Conservation (phyloP, 768 basidiomycete species). For the Pulveroboletus ravenelii region DNA sequence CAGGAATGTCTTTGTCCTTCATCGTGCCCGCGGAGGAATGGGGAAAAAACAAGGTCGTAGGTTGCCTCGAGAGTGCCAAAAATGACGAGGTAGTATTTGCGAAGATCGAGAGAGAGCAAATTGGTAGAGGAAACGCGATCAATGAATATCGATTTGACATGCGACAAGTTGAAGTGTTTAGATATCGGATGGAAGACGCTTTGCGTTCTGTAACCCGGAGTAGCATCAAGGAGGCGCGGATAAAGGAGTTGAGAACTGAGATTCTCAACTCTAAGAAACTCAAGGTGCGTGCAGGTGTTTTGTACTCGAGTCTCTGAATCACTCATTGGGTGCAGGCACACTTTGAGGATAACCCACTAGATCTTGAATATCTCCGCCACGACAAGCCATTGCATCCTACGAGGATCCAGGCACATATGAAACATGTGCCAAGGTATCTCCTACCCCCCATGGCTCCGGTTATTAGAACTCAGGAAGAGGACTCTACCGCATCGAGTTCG, state of each 20-base stretch:
- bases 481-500: constrained; percentile 7
- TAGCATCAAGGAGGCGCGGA: constrained; percentile 82
- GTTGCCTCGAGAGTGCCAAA: constrained; percentile 61
- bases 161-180: constrained; percentile 94
- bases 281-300: constrained; percentile 53
- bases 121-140: constrained; percentile 47
- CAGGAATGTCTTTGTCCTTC: constrained; percentile 88
- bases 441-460: constrained; percentile 68
- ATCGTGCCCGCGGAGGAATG: constrained; percentile 66
- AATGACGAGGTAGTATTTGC: constrained; percentile 62
- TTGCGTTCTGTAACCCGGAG: constrained; percentile 82
- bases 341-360: constrained; percentile 94
- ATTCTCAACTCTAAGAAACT: constrained; percentile 94
- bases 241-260: constrained; percentile 91
- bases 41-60: constrained; percentile 73
- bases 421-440: constrained; percentile 90
- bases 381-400: constrained; percentile 92
- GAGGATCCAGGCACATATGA: constrained; percentile 89
- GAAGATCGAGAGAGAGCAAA: constrained; percentile 75
- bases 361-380: constrained; percentile 87
- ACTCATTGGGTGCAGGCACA: constrained; percentile 61
- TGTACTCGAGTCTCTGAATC: background rate
- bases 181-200: constrained; percentile 98
- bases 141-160: constrained; percentile 94
- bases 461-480: constrained; percentile 33